Evolutionary conservation across 2,329 filamentous ascomycete genomes (phyloP), one percentile per base, ranked within the genome.

Genomic region (Gaeumannomyces tritici): DNA sequence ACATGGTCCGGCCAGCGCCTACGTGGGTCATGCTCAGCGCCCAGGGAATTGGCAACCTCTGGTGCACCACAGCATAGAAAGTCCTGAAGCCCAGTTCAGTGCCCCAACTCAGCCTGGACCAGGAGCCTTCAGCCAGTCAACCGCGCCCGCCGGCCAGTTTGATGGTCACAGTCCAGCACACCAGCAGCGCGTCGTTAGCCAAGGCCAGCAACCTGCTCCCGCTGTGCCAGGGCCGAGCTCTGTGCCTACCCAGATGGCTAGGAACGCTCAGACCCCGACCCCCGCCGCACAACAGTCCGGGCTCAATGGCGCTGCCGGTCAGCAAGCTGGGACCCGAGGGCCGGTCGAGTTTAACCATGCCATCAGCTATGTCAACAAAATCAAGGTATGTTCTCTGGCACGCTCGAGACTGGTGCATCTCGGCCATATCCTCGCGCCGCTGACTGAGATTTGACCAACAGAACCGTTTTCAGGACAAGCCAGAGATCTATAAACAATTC

Each of bases 331-430:
- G 74, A 96, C 95, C 72, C 86, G 93, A 62, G 93, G 93, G 0
- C 95, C 95, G 1, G 95, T 99, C 24, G 95, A 99, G 72, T 99
- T 99, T 75, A 99, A 99, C 73, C 95, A 99, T 76, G 95, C 95
- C 0, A 99, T 99, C 66, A 98, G 93, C 73, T 99, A 99, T 71
- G 95, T 99, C 62, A 99, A 99, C 73, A 99, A 99, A 78, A 99
- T 99, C 70, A 99, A 99, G 88, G 93, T 95, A 77, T 74, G 83
- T 26, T 51, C 42, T 21, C 42, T 21, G 21, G 21, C 42, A n/a
- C 42, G 42, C 42, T 51, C 55, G 28, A 27, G 28, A 33, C 42
- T 51, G 26, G 29, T 27, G 59, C 47, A 54, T 27, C 29, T 26
- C 51, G 59, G 21, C 28, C 54, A 6, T 31, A 26, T 11, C 24